Percentiles rank a stretch among this genome's conserved stretches.
phyloP scores from a whole-genome alignment of 306 rosid genomes.

The Rubus idaeus region DNA sequence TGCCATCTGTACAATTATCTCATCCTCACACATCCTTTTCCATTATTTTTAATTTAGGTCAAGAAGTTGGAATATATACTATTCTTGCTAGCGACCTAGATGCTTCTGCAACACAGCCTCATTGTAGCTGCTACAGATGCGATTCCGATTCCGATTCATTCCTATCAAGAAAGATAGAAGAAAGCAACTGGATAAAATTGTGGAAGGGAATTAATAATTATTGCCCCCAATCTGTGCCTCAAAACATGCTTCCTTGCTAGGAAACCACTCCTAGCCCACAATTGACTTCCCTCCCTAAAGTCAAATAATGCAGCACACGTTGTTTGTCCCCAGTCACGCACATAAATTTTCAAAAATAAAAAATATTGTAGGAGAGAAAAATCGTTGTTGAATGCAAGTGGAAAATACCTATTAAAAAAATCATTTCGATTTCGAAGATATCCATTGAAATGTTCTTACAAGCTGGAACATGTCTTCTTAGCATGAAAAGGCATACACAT shows the following conservation, averaged over 20 bases:
- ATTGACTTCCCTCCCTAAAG: slow-evolving; percentile 30
- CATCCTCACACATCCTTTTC: not conserved
- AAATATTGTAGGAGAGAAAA: not conserved
- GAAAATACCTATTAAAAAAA: not conserved
- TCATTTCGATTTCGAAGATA: not conserved
- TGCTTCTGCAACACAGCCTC: not conserved
- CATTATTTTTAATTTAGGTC: not conserved
- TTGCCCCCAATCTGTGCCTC: slow-evolving; percentile 34
- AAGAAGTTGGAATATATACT: not conserved
- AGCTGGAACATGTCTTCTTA: not conserved
- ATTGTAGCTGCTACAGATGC: not conserved
- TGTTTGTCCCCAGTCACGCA: not conserved
- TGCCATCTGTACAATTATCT: not conserved
- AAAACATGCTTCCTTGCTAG: slow-evolving; percentile 38
- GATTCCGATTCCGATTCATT: not conserved
- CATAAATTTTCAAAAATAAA: not conserved
- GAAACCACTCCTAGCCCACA: slow-evolving; percentile 26
- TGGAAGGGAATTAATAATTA: not conserved
- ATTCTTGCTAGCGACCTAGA: not conserved
- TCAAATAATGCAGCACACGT: slow-evolving; percentile 33
- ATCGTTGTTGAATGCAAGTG: not conserved
- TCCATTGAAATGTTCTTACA: not conserved
- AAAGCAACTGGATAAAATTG: not conserved
- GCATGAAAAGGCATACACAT: not conserved
- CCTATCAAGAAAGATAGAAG: not conserved